Evolutionary conservation across 805 yeast species (phyloP), one percentile per base, ranked within the genome.

Genomic region (Saturnispora saitoi): DNA sequence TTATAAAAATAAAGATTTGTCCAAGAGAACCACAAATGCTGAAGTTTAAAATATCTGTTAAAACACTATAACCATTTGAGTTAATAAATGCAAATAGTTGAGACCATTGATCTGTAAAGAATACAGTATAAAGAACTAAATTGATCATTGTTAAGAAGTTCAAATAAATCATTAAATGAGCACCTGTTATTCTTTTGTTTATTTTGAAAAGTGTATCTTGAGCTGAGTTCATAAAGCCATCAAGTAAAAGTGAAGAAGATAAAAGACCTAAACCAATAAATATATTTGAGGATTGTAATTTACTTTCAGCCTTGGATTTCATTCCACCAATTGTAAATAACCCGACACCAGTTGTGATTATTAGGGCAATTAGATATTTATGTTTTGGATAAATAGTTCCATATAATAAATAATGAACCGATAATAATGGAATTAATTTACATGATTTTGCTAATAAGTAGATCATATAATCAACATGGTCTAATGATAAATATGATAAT

Each of bases 371-470:
- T 14, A 77, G 51, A 61, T 86, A 86, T 65, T 93, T 93, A 66
- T 82, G 80, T 2, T 65, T 48, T 0, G 96, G 89, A 63, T 87
- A 91, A 47, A 66, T 68, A 4, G 85, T 78, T 39, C 83, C 72
- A 66, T 89, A 91, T 11, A 86, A 57, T 14, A 80, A 56, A 49
- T 82, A 68, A 59, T 89, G 96, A 3, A 93, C 85, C 31, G 86
- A 61, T 83, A 93, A 81, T n/a, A 91, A 95, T 0, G 99, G 99
- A 20, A 93, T 78, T 64, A 93, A 73, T 59, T 93, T 93, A 63
- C 98, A 91, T 48, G 95, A 83, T 62, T 93, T 93, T 17, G 96
- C 95, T 52, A 93, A 73, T 53, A 91, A 75, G 57, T 78, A 83
- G 0, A 95, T 84, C 59, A 93, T 69, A 61, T 86, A 93, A 60